Base-by-base conservation (phyloP, 73 alveolate genomes). In the Tetrahymena borealis region DNA sequence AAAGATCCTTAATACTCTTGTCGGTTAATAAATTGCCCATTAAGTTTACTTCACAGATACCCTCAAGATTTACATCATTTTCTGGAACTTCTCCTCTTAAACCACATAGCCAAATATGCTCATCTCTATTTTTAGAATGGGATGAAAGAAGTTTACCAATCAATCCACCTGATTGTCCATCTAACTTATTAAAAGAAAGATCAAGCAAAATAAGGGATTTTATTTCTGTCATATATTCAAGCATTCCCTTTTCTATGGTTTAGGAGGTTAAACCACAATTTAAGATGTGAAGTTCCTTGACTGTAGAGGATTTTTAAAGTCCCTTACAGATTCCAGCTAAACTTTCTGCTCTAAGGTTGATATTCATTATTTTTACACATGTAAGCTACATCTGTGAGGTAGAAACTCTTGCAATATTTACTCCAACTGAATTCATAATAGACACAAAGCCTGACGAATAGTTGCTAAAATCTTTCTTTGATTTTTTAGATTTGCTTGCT, bases 51-150 rank as follows among this genome's bases (percentile, higher is more conserved):
- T 92, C 95, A 40, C 95, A 92, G 40, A 92, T 79, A 39, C 95
- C 95, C 33, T 92, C 95, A 32, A 35, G 39, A 15, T 40, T 15
- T 79, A 79, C 35, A n/a, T 92, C 20, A 11, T 38, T 78, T 78
- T 78, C 90, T 13, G 41, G 85, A 92, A 91, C 95, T 77, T 92
- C 95, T 16, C 95, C 95, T 92, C 95, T 92, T 10, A 92, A 43
- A 32, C 91, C 95, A 37, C 78, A 91, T n/a, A 90, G 90, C 95
- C 95, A 92, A 39, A 79, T 92, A 32, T 77, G 41, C 39, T 92
- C 95, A 78, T 92, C 95, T 92, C 95, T 78, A 79, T 92, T 78
- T 15, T 91, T 78, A 33, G 95, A 91, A 39, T 92, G 95, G 7
- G 95, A 78, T 32, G 93, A 79, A 8, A 92, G 90, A n/a, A 92